phyloP scores from a whole-genome alignment of 139 green algal genomes.

The Edaphochlamys debaryana region DNA sequence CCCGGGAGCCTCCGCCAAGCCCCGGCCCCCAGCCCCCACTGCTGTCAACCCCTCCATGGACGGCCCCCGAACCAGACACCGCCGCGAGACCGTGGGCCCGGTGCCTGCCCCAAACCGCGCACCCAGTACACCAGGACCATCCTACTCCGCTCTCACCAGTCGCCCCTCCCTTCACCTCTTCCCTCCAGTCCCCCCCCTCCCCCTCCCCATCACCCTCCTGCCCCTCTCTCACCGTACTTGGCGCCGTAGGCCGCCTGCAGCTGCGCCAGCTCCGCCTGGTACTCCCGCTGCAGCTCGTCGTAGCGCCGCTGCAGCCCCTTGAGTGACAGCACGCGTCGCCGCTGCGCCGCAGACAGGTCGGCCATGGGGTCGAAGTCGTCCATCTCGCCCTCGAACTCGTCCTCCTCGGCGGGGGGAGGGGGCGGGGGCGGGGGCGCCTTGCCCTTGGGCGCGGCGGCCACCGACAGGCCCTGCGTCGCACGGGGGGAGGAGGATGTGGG shows the following conservation, averaged over 20 bases:
- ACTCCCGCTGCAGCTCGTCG: slow-evolving; percentile 45
- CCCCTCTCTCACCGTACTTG: slow-evolving; percentile 50
- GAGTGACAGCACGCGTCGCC: slow-evolving; percentile 59
- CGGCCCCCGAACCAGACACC: too few species aligned
- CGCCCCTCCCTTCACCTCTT: not conserved
- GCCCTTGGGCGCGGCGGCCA: slow-evolving; percentile 9
- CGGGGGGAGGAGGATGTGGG: not conserved
- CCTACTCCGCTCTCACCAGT: too few species aligned
- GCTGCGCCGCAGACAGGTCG: not conserved
- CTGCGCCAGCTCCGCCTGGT: slow-evolving; percentile 59
- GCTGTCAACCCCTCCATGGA: too few species aligned
- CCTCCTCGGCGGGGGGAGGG: slow-evolving; percentile 1
- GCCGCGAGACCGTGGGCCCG: too few species aligned
- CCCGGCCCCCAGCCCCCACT: too few species aligned
- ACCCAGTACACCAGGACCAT: too few species aligned
- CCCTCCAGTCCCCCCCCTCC: not conserved
- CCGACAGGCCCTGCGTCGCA: not conserved
- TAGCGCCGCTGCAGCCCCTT: slow-evolving; percentile 60
- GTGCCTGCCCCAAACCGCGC: too few species aligned
- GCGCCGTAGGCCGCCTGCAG: slow-evolving; percentile 63
- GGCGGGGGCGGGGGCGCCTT: slow-evolving; percentile 13
- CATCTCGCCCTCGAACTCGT: not conserved
- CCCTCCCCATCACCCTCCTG: not conserved
- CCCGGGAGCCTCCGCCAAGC: too few species aligned
- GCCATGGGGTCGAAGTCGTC: slow-evolving; percentile 22